Base-by-base conservation (phyloP, 1,284 basidiomycete genomes). In the Volvariella surrecta region DNA sequence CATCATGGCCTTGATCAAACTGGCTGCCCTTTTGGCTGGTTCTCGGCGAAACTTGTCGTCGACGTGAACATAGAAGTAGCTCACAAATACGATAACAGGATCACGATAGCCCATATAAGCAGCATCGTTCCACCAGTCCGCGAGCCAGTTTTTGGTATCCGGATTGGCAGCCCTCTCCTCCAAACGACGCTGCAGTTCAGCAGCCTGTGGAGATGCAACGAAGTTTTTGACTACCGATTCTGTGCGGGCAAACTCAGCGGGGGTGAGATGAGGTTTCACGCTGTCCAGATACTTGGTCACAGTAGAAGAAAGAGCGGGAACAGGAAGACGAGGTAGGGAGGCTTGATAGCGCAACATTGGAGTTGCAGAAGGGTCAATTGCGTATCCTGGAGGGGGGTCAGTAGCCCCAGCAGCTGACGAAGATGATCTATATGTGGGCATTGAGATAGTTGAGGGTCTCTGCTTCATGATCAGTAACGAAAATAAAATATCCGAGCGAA, bases 71-170 rank as follows among this genome's bases (percentile, higher is more conserved):
- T 93, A 98, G 67, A 88, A 99, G 70, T 99, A 99, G 71, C 84
- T 91, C 55, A 96, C 92, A 56, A 84, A 90, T 17, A 95, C 91
- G 19, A 97, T 85, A 30, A 97, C 89, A 3, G 94, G 84, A 53
- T 96, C 90, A 39, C 89, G 74, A 55, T 88, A 89, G 3, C 67
- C 82, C 82, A 89, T 85, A 58, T 89, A 89, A 18, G 93, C 94
- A 7, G 64, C 76, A 34, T 97, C 90, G 63, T 98, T 96, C 95
- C 95, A 99, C 95, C 95, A 99, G 46, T 96, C 91, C 44, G 76
- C 75, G 24, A 99, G 73, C 95, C 95, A 99, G 68, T 75, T 94
- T 52, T 78, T 77, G 41, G 66, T 63, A 11, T 60, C 60, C 0
- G 75, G 70, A n/a, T 76, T 71, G 0, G 69, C 64, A 0, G 90